Evolutionary conservation across 306 rosid species (phyloP).

Genomic region (Arachis hypogaea): DNA sequence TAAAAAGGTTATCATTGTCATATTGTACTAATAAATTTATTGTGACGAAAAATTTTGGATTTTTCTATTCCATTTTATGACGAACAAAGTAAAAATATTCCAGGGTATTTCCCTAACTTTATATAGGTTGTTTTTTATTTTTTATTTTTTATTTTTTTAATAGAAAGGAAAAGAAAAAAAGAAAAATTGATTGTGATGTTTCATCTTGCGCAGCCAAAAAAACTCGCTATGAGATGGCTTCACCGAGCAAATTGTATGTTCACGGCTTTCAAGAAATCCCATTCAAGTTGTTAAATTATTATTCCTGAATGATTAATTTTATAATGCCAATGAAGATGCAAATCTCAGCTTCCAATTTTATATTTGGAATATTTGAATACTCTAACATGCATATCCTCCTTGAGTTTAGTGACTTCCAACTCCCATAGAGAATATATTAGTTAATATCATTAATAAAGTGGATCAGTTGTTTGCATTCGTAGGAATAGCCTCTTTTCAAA

Average conservation of each 20-base stretch:
- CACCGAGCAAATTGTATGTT: constrained; percentile 8
- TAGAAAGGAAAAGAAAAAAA: no score
- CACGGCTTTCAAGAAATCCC: constrained; percentile 30
- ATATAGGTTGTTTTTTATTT: no score
- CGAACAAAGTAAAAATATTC: constrained; percentile 11
- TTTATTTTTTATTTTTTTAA: no score
- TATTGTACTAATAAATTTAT: constrained; percentile 4
- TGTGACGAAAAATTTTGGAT: constrained; percentile 31
- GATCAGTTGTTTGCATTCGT: neutral
- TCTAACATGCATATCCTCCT: constrained; percentile 29
- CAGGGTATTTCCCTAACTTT: neutral
- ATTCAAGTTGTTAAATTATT: constrained; percentile 5
- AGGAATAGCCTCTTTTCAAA: no score
- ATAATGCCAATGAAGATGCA: constrained; percentile 20
- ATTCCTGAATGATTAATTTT: constrained; percentile 21
- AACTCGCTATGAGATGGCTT: constrained; percentile 16
- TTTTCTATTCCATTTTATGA: neutral
- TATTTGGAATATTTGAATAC: neutral
- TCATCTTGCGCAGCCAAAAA: constrained; percentile 42
- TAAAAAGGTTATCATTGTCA: constrained; percentile 40
- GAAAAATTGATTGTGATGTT: constrained; percentile 32
- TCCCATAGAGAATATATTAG: constrained; percentile 27
- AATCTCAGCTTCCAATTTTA: constrained; percentile 19
- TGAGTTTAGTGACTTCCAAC: constrained; percentile 56
- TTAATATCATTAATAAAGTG: constrained; percentile 25